phyloP scores from a whole-genome alignment of 2,329 filamentous ascomycete species.

The Venturia nashicola region DNA sequence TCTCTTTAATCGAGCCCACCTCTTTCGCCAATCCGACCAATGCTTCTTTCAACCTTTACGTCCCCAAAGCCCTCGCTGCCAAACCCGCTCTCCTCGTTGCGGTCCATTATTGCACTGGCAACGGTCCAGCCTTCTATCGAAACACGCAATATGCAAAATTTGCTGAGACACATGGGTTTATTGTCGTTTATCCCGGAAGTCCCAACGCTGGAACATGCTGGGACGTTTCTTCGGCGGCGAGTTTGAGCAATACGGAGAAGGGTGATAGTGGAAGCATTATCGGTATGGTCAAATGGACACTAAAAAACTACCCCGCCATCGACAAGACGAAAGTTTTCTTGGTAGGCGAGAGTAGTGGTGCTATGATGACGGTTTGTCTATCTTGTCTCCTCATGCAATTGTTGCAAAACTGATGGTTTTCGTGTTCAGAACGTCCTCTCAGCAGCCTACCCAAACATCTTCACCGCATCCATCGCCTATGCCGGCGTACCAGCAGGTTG shows the following conservation, averaged over 20 bases:
- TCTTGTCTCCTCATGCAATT: not conserved
- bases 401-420: not conserved
- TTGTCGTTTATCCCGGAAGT: slow-evolving; percentile 42
- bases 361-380: slow-evolving; percentile 33
- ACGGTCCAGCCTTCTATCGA: slow-evolving; percentile 33
- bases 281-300: slow-evolving; percentile 41
- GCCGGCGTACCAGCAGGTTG: slow-evolving; percentile 40
- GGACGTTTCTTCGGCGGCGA: slow-evolving; percentile 39
- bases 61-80: slow-evolving; percentile 14
- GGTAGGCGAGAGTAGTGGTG: slow-evolving; percentile 36
- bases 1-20: not conserved
- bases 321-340: slow-evolving; percentile 37
- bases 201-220: slow-evolving; percentile 38
- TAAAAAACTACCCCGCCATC: slow-evolving; percentile 32
- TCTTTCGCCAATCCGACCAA: slow-evolving; percentile 8
- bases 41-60: slow-evolving; percentile 10
- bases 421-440: slow-evolving; percentile 25
- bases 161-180: slow-evolving; percentile 40
- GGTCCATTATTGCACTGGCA: slow-evolving; percentile 41
- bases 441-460: slow-evolving; percentile 36
- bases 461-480: slow-evolving; percentile 33
- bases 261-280: slow-evolving; percentile 39
- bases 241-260: slow-evolving; percentile 40
- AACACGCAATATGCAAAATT: slow-evolving; percentile 39
- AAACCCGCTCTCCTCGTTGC: slow-evolving; percentile 18